Evolutionary conservation across 2,329 filamentous ascomycete species (phyloP), one percentile per base, ranked within the genome.

Genomic region (Diaporthe sp.): DNA sequence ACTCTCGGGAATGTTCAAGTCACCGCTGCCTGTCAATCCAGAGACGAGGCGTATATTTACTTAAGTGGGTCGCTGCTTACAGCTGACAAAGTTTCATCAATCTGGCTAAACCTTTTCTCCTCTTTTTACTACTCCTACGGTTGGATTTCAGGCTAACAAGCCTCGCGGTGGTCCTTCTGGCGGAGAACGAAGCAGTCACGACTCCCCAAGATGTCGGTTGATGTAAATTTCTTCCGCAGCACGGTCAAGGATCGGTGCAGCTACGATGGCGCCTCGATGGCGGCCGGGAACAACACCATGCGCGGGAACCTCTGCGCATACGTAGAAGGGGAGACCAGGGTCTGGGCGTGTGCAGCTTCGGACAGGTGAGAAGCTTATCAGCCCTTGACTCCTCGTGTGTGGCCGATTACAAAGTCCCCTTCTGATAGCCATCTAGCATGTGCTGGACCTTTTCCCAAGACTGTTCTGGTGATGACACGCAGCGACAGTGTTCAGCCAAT

Each of bases 301-400:
- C 37, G 58, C 13, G 58, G 58, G 17, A 61, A 61, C n/a, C 58
- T 61, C 37, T 61, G 58, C 37, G 58, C 58, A 61, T 61, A 61
- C 19, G 37, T 42, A 61, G 58, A 61, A 42, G 37, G 58, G 4
- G 58, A 61, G 37, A 28, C 37, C 10, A 61, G 58, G 58, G 58
- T 61, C n/a, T 61, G 58, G 58, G 25, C 58, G n/a, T 61, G 58
- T 42, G 42, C 58, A 10, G 58, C 58, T 15, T 42, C 37, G 8
- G 58, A 61, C n/a, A 61, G 37, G 58, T 61, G n/a, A 61, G 58
- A 28, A 42, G 5, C 19, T 22, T 3, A 49, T 22, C 44, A 9
- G 44, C 5, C n/a, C 37, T 22, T 31, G 37, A 10, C 2, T n/a
- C 37, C 22, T 15, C 12, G 6, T 8, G 9, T 22, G 8, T 61